A percentile compares a stretch with the other conserved stretches of the same genome.
These are phyloP conservation scores for Arthrobotrys sphaeroides DNA, from an alignment of 2,329 filamentous ascomycete genomes.

Conservation along the genomic window DNA sequence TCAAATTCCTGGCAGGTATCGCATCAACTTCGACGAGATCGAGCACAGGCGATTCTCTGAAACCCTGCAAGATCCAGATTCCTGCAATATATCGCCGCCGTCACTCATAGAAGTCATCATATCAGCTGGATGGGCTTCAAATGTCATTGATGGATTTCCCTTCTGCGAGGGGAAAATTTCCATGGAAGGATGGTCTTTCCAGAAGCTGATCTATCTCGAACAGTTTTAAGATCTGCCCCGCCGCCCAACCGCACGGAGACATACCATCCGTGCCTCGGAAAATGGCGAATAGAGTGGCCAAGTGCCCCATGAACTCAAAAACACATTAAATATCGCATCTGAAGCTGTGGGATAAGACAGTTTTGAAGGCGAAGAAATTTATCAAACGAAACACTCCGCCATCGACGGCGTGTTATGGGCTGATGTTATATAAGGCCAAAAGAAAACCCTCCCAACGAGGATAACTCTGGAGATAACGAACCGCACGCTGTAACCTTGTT, in stretches of 20 bases:
- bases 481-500: constrained; percentile 17
- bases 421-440: neutral
- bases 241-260: constrained; percentile 44
- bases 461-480: constrained; percentile 27
- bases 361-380: constrained; percentile 4
- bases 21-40: constrained; percentile 29
- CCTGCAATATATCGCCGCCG: constrained; percentile 13
- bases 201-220: constrained; percentile 42
- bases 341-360: neutral
- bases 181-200: constrained; percentile 30
- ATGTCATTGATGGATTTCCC: neutral
- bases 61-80: constrained; percentile 51
- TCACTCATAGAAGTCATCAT: neutral
- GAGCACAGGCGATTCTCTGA: constrained; percentile 40
- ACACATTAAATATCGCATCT: too few species aligned
- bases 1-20: constrained; percentile 29
- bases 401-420: constrained; percentile 17
- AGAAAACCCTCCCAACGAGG: constrained; percentile 3
- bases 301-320: constrained; percentile 29
- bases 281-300: constrained; percentile 26
- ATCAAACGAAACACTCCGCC: neutral
- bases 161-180: constrained; percentile 6
- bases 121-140: neutral
- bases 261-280: constrained; percentile 31
- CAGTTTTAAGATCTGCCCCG: constrained; percentile 42